Percentiles rank a stretch among this genome's conserved stretches.
phyloP scores from a whole-genome alignment of 1,139 yeast genomes.

The Magnusiomyces starmeri region DNA sequence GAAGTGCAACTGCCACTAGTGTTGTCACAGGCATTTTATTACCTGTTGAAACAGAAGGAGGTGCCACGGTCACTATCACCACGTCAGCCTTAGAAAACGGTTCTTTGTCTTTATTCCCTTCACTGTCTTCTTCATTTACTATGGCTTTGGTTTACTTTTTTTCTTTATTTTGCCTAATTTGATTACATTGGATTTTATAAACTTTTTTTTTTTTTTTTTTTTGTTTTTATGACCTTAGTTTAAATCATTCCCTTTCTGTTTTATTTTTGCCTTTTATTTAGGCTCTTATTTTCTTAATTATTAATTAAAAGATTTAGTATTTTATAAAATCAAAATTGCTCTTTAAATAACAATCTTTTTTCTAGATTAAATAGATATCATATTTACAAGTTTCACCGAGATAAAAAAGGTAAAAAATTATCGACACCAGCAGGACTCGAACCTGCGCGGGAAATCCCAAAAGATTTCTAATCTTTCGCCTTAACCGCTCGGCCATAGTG shows the following conservation, averaged over 20 bases:
- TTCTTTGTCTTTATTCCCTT: not conserved
- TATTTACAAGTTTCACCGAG: no score
- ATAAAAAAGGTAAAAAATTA: not conserved
- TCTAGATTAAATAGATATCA: no score
- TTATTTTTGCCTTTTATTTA: not conserved
- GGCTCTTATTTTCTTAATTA: not conserved
- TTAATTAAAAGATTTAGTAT: conserved; percentile 11
- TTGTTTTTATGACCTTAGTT: conserved; percentile 4
- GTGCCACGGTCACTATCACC: not conserved
- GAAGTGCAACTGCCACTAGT: not conserved
- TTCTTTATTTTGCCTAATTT: conserved; percentile 5
- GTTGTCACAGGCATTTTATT: not conserved
- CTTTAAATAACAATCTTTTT: not conserved
- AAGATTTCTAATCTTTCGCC: conserved; percentile 78
- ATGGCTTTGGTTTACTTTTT: not conserved
- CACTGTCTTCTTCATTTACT: conserved; percentile 1
- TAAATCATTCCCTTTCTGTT: not conserved
- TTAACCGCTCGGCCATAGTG: conserved; percentile 75
- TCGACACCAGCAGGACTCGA: conserved; percentile 7
- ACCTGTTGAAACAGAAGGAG: not conserved
- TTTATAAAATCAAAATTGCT: not conserved
- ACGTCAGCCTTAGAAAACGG: not conserved
- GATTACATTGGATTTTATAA: not conserved
- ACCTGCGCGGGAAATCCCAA: conserved; percentile 46
- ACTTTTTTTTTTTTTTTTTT: not conserved